Evolutionary conservation across 139 green algal genomes (phyloP).

Genomic region (Yamagishiella unicocca): DNA sequence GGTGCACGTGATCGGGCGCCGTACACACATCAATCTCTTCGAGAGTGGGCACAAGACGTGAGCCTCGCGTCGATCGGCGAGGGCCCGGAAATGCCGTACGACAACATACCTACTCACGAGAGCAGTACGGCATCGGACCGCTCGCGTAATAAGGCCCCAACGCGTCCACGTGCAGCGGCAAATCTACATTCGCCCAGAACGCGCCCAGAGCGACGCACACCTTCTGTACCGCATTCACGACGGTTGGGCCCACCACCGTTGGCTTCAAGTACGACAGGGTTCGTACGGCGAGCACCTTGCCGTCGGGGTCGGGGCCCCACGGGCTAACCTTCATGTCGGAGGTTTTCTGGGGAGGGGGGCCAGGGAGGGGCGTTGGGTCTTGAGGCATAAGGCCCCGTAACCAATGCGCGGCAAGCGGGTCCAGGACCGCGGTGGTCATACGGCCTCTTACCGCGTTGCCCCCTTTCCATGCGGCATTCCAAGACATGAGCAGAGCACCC

Average conservation of each 20-base stretch:
- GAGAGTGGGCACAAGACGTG: too few species aligned
- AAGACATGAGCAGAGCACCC: too few species aligned
- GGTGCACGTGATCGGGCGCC: too few species aligned
- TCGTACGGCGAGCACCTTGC: background rate
- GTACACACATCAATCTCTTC: too few species aligned
- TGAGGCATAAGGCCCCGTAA: background rate
- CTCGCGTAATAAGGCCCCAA: too few species aligned
- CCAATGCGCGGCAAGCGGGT: background rate
- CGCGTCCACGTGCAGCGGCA: too few species aligned
- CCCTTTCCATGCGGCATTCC: too few species aligned
- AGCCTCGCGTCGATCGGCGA: too few species aligned
- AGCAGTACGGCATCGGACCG: too few species aligned
- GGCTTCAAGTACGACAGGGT: slow-evolving; percentile 8
- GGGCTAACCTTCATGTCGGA: background rate
- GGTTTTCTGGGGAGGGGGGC: background rate
- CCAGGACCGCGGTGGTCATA: background rate
- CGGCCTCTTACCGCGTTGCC: too few species aligned
- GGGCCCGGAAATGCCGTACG: too few species aligned
- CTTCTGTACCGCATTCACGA: background rate
- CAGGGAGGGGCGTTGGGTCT: background rate
- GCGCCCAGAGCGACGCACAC: background rate
- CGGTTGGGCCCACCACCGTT: background rate
- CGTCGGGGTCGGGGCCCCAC: slow-evolving; percentile 18
- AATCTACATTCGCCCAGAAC: background rate
- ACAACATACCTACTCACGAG: too few species aligned